Evolutionary conservation across 1,139 yeast genomes (phyloP), one percentile per base, ranked within the genome.

Genomic region (Saccharomycopsis hybrid): DNA sequence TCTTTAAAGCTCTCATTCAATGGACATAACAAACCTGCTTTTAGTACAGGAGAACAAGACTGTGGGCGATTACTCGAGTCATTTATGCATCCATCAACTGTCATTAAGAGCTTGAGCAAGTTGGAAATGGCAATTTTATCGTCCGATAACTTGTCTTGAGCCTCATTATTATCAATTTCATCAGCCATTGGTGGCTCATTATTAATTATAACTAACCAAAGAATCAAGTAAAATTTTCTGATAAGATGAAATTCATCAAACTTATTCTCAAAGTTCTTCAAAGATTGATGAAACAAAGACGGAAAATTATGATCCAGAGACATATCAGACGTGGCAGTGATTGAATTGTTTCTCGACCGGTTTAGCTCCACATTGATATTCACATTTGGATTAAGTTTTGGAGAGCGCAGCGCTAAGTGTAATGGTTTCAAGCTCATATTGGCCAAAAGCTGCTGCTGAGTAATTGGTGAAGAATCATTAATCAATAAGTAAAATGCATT

Each of bases 231-330:
- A 28, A 50, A 40, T 27, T 47, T 50, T 37, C 53, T 30, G 3
- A 48, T 13, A 30, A 38, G 4, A 28, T 50, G 48, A 32, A 50
- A 48, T 7, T 48, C 48, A 27, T 47, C 11, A n/a, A 50, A 11
- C 18, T 33, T 37, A 3, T 5, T 18, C 11, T 50, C 44, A 30
- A 47, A 33, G 39, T 13, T 36, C 13, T 13, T 7, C 13, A 36
- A 24, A 13, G 7, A 8, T 32, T 32, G 35, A 8, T 32, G 35
- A 32, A 32, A 32, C 8, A 35, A 30, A 24, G 5, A 27, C 36
- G 30, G 13, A 13, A 29, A 8, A 33, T 41, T 35, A 9, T 29
- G 5, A 13, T 41, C 33, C 13, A n/a, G 37, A 11, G 7, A 18
- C 18, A 18, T 18, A 18, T 18, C 18, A 18, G 18, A 18, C 18